Evolutionary conservation across 2,329 filamentous ascomycete genomes (phyloP).

Genomic region (Aspergillus bombycis): DNA sequence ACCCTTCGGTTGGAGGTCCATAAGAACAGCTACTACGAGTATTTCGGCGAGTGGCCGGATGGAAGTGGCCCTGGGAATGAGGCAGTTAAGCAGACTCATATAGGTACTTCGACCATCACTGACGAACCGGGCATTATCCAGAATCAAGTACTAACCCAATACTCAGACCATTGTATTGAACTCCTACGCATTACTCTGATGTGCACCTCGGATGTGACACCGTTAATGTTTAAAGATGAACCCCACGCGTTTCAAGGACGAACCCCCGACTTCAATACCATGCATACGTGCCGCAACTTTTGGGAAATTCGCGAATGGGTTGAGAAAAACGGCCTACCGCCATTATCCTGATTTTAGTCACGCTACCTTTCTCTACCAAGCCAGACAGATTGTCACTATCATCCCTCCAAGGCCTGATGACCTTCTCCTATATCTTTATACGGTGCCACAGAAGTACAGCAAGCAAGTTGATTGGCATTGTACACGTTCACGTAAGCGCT

Average conservation of each 20-base stretch:
- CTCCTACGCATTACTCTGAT: neutral
- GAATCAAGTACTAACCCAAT: neutral
- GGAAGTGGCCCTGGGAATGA: neutral
- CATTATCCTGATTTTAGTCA: neutral
- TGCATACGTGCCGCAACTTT: neutral
- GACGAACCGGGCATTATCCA: neutral
- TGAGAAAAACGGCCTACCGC: neutral
- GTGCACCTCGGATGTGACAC: neutral
- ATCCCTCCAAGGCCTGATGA: neutral
- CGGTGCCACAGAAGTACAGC: neutral
- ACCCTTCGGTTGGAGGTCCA: neutral
- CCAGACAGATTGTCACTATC: neutral
- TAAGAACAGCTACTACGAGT: neutral
- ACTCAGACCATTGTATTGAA: neutral
- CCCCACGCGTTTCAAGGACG: neutral
- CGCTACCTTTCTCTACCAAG: neutral
- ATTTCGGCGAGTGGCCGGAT: neutral
- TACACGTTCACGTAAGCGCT: neutral
- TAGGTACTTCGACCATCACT: neutral
- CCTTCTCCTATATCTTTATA: neutral
- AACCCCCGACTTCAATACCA: neutral
- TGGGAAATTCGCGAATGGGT: neutral
- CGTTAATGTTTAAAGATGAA: neutral
- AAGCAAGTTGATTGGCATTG: neutral
- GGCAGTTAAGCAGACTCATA: neutral